phyloP scores from a whole-genome alignment of 2,329 filamentous ascomycete genomes.

The Dactylellina parvicollis region DNA sequence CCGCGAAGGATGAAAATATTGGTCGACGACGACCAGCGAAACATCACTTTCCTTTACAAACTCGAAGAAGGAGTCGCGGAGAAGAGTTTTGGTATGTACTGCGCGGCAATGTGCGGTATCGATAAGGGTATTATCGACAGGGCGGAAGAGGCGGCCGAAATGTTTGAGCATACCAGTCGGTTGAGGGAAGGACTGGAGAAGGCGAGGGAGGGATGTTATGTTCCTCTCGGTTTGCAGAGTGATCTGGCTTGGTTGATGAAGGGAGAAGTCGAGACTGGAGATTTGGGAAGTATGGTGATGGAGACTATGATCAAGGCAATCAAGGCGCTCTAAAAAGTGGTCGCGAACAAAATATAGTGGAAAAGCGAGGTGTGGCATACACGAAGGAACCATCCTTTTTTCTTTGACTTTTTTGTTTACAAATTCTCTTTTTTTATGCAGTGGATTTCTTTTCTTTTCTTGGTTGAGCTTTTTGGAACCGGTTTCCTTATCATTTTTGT shows the following conservation, averaged over 20 bases:
- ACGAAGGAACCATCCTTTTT: not conserved
- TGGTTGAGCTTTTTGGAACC: constrained; percentile 40
- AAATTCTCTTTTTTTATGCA: not conserved
- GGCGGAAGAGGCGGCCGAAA: constrained; percentile 85
- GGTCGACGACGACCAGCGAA: constrained; percentile 82
- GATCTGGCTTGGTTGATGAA: constrained; percentile 83
- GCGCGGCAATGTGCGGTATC: constrained; percentile 97
- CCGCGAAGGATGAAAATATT: constrained; percentile 93
- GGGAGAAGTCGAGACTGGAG: constrained; percentile 63
- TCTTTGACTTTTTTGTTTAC: not conserved
- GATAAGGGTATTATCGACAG: constrained; percentile 80
- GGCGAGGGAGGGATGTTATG: constrained; percentile 79
- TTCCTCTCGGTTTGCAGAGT: constrained; percentile 86
- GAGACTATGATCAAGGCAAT: constrained; percentile 71
- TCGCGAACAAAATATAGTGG: no score
- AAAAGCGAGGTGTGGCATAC: constrained; percentile 29
- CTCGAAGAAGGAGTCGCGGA: constrained; percentile 93
- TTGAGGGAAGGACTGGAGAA: constrained; percentile 88
- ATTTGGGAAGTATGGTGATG: constrained; percentile 64
- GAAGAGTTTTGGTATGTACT: constrained; percentile 98
- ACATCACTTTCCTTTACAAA: constrained; percentile 97
- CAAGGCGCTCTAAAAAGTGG: constrained; percentile 69
- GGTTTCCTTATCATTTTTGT: not conserved
- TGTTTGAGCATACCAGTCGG: constrained; percentile 94
- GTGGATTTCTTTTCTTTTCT: not conserved